Conservation (phyloP, 345 rosid species). For the Camelina sativa region DNA sequence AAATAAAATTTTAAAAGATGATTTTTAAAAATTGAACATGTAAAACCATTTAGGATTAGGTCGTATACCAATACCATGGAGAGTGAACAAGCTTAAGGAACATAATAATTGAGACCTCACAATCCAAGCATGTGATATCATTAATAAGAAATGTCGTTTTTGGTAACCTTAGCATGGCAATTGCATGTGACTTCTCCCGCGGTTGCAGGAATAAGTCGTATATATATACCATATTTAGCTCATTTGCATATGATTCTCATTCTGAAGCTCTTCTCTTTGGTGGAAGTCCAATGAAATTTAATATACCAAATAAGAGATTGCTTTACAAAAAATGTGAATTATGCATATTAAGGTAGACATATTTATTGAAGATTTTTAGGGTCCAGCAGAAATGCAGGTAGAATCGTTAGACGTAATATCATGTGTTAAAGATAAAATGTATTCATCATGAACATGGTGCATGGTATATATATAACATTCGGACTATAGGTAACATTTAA, state of each 20-base stretch:
- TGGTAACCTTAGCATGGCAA: constrained; percentile 14
- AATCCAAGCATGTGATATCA: constrained; percentile 34
- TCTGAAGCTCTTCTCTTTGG: background rate
- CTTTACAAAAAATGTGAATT: no score
- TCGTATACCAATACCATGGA: background rate
- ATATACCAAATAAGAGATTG: background rate
- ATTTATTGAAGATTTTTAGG: no score
- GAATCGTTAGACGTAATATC: no score
- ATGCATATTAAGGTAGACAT: no score
- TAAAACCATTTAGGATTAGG: background rate
- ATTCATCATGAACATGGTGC: no score
- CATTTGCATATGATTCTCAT: constrained; percentile 6
- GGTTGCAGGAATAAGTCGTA: background rate
- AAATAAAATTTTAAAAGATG: background rate
- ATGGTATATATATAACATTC: no score
- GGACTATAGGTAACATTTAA: no score
- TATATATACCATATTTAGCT: constrained; percentile 6
- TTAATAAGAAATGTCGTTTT: constrained; percentile 27
- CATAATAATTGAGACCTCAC: constrained; percentile 23
- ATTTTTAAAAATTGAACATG: background rate
- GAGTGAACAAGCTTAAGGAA: background rate
- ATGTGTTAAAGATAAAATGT: no score
- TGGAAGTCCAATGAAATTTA: background rate
- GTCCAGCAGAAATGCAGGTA: no score
- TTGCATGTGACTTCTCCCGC: constrained; percentile 37